phyloP scores from a whole-genome alignment of 2,329 filamentous ascomycete genomes.

The Plectosphaerella plurivora region DNA sequence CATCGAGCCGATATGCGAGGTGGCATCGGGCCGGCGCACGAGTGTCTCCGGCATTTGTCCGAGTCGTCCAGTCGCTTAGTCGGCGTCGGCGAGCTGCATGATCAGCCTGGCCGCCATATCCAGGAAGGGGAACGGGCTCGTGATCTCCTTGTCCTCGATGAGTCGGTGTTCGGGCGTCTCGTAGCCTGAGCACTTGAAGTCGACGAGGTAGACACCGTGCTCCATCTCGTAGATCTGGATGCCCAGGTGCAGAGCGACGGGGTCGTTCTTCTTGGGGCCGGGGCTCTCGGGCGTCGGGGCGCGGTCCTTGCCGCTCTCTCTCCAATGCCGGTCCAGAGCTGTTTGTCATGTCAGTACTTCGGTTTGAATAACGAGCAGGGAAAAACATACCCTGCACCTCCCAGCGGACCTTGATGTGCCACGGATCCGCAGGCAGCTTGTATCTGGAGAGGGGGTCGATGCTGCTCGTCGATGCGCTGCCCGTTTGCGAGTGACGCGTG shows the following conservation, averaged over 20 bases:
- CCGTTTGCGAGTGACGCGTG: slow-evolving; percentile 23
- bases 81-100: slow-evolving; percentile 83
- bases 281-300: slow-evolving; percentile 25
- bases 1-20: too few species aligned
- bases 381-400: slow-evolving; percentile 68
- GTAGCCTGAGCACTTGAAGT: slow-evolving; percentile 98
- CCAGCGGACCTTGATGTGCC: slow-evolving; percentile 91
- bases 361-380: slow-evolving; percentile 33
- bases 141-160: slow-evolving; percentile 89
- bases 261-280: slow-evolving; percentile 48
- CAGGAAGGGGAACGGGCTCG: slow-evolving; percentile 91
- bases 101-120: slow-evolving; percentile 91
- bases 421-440: slow-evolving; percentile 85
- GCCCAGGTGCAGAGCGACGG: slow-evolving; percentile 89
- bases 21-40: too few species aligned
- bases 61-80: slow-evolving; percentile 31
- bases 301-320: slow-evolving; percentile 8
- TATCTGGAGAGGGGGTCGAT: slow-evolving; percentile 61
- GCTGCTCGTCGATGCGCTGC: slow-evolving; percentile 29
- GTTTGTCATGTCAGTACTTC: slow-evolving; percentile 2
- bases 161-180: slow-evolving; percentile 72
- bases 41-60: too few species aligned
- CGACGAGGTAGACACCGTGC: slow-evolving; percentile 86
- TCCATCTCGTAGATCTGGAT: slow-evolving; percentile 97
- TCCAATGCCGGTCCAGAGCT: slow-evolving; percentile 34